Conservation (phyloP, 2,329 filamentous ascomycete species). For the Aspergillus clavatus region DNA sequence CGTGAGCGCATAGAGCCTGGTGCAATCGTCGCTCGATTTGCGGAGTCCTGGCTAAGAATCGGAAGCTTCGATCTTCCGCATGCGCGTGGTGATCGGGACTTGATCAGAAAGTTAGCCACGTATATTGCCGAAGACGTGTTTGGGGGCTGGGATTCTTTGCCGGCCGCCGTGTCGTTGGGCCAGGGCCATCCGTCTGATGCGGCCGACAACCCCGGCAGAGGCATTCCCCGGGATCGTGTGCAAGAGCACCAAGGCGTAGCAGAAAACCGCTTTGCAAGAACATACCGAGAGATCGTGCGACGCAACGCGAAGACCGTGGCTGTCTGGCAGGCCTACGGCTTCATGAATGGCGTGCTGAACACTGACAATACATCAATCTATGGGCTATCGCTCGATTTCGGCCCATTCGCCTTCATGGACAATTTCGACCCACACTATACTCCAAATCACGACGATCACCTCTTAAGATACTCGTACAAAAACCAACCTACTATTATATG, state of each 20-base stretch:
- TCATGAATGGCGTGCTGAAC: slow-evolving; percentile 97
- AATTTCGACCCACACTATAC: slow-evolving; percentile 94
- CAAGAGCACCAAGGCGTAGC: slow-evolving; percentile 64
- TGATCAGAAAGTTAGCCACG: slow-evolving; percentile 69
- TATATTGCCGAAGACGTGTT: slow-evolving; percentile 88
- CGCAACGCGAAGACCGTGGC: slow-evolving; percentile 86
- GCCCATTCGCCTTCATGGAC: slow-evolving; percentile 96
- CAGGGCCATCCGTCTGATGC: slow-evolving; percentile 35
- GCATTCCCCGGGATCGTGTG: slow-evolving; percentile 53
- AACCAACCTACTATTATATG: slow-evolving; percentile 96
- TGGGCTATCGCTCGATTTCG: slow-evolving; percentile 88
- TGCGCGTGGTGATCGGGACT: slow-evolving; percentile 68
- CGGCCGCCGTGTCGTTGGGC: slow-evolving; percentile 49
- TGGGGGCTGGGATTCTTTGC: slow-evolving; percentile 79
- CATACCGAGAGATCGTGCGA: slow-evolving; percentile 82
- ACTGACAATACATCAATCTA: slow-evolving; percentile 94
- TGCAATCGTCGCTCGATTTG: slow-evolving; percentile 87
- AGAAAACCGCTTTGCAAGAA: slow-evolving; percentile 79
- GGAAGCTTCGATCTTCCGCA: slow-evolving; percentile 95
- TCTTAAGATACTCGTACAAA: slow-evolving; percentile 82
- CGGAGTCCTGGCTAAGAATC: slow-evolving; percentile 83
- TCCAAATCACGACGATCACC: slow-evolving; percentile 90
- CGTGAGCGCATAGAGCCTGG: slow-evolving; percentile 82
- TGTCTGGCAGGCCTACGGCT: slow-evolving; percentile 96
- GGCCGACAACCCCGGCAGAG: slow-evolving; percentile 45